A percentile compares a stretch with the other conserved stretches of the same genome.
Conservation (phyloP, 495 filamentous ascomycete species). For the Friedmanniomyces endolithicus region DNA sequence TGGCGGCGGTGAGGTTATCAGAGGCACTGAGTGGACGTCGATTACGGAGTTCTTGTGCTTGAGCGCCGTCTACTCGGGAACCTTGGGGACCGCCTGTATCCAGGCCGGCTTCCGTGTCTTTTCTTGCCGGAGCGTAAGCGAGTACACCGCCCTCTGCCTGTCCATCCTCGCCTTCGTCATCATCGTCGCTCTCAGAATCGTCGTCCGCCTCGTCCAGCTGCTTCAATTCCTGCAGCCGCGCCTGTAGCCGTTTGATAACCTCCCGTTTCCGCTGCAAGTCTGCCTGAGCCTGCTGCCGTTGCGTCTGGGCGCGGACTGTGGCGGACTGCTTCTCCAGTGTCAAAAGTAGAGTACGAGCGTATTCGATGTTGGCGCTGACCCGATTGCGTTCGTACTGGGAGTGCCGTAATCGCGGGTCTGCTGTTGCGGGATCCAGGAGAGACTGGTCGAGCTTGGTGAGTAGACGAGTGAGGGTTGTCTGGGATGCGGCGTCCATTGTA, state of each 20-base stretch:
- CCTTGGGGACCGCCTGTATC: constrained; percentile 18
- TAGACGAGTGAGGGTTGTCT: constrained; percentile 13
- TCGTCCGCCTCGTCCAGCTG: constrained; percentile 35
- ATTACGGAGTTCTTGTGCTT: constrained; percentile 25
- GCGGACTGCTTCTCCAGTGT: constrained; percentile 63
- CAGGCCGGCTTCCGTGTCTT: constrained; percentile 16
- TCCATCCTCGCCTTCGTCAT: constrained; percentile 18
- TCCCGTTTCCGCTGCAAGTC: constrained; percentile 55
- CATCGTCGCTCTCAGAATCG: constrained; percentile 8
- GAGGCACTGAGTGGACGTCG: constrained; percentile 18
- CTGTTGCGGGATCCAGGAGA: constrained; percentile 1
- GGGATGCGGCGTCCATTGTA: constrained; percentile 9
- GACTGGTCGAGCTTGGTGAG: constrained; percentile 11
- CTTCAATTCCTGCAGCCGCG: constrained; percentile 36
- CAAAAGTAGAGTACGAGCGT: constrained; percentile 62
- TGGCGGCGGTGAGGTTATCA: constrained; percentile 9
- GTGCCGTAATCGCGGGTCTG: not conserved
- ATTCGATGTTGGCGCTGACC: constrained; percentile 49
- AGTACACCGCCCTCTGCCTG: constrained; percentile 17
- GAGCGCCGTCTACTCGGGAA: not conserved
- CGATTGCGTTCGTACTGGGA: constrained; percentile 18
- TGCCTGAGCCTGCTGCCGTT: constrained; percentile 52
- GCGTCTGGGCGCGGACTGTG: constrained; percentile 49
- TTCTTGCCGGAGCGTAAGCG: constrained; percentile 26
- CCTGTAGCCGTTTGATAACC: constrained; percentile 31